phyloP scores from a whole-genome alignment of 1,284 basidiomycete species.

The Ustilago tritici region DNA sequence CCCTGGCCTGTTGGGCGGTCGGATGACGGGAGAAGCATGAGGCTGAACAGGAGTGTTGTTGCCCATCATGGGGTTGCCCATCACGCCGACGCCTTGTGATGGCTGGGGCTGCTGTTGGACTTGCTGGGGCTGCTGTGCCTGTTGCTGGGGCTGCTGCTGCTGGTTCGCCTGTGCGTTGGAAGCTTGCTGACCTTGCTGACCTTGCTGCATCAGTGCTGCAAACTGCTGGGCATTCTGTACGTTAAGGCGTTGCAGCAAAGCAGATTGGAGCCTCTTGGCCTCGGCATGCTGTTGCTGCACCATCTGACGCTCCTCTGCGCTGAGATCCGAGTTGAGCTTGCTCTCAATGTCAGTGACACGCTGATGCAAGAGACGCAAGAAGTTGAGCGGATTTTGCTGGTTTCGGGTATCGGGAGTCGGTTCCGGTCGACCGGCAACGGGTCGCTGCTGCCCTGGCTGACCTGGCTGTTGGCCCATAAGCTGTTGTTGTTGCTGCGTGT shows the following conservation, averaged over 20 bases:
- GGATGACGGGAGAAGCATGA: slow-evolving; percentile 45
- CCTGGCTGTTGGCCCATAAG: slow-evolving; percentile 36
- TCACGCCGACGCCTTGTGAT: slow-evolving; percentile 22
- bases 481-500: slow-evolving; percentile 31
- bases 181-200: slow-evolving; percentile 26
- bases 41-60: slow-evolving; percentile 21
- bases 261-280: slow-evolving; percentile 47
- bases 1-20: slow-evolving; percentile 41
- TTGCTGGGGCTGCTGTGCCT: slow-evolving; percentile 19
- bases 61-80: slow-evolving; percentile 29
- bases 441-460: slow-evolving; percentile 37
- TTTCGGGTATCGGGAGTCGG: slow-evolving; percentile 18
- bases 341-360: slow-evolving; percentile 57
- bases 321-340: slow-evolving; percentile 51
- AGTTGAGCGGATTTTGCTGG: slow-evolving; percentile 52
- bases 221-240: slow-evolving; percentile 46
- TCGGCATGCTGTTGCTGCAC: slow-evolving; percentile 54
- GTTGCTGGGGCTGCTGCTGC: slow-evolving; percentile 20
- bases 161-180: no score
- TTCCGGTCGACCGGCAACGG: slow-evolving; percentile 24
- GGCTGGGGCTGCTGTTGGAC: slow-evolving; percentile 35
- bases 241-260: slow-evolving; percentile 50
- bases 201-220: slow-evolving; percentile 39
- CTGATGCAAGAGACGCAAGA: slow-evolving; percentile 57
- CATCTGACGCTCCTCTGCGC: slow-evolving; percentile 49